Conservation (phyloP, 192 early-diverging fungal genomes). For the Paraglomus occultum region DNA sequence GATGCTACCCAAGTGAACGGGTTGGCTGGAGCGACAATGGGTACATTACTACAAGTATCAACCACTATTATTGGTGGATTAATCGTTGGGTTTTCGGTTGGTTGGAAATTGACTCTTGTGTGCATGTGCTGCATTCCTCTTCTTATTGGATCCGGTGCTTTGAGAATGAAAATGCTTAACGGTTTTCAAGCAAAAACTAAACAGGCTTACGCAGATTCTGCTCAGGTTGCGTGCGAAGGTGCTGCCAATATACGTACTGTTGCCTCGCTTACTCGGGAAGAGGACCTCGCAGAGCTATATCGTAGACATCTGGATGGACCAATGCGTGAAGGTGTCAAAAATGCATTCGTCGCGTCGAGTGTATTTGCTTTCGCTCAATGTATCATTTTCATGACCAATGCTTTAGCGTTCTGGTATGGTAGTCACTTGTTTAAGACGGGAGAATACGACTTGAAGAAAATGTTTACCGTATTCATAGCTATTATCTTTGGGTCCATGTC, state of each 20-base stretch:
- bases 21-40: constrained; percentile 28
- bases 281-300: constrained; percentile 44
- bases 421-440: constrained; percentile 17
- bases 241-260: constrained; percentile 78
- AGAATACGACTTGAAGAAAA: constrained; percentile 28
- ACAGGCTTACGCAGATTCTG: constrained; percentile 64
- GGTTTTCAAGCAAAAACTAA: constrained; percentile 51
- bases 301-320: constrained; percentile 43
- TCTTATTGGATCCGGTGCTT: constrained; percentile 55
- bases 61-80: constrained; percentile 26
- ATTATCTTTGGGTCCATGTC: constrained; percentile 37
- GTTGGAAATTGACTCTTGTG: constrained; percentile 60
- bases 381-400: constrained; percentile 44
- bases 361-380: constrained; percentile 50
- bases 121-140: constrained; percentile 68
- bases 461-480: constrained; percentile 38
- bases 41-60: constrained; percentile 33
- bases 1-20: constrained; percentile 57
- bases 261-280: constrained; percentile 55
- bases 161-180: constrained; percentile 56
- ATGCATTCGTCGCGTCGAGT: constrained; percentile 36
- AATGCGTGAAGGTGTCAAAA: constrained; percentile 38
- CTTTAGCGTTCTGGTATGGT: constrained; percentile 51
- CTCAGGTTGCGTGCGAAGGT: constrained; percentile 70
- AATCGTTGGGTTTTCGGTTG: constrained; percentile 50